phyloP scores from a whole-genome alignment of 2,329 filamentous ascomycete species.

The Xylariaceae sp. region DNA sequence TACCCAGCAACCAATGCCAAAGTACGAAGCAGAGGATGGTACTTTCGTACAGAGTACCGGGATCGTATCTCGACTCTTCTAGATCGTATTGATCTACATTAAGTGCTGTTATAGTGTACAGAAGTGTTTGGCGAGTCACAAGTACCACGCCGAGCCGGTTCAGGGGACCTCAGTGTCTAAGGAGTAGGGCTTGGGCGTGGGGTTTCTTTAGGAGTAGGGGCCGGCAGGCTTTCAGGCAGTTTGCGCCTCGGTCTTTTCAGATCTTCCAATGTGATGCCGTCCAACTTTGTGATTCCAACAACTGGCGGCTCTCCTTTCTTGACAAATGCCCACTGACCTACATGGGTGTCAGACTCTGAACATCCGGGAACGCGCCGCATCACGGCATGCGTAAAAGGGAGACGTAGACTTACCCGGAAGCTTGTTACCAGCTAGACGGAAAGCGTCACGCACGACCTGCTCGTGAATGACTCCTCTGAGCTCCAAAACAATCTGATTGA shows the following conservation, averaged over 20 bases:
- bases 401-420: constrained; percentile 64
- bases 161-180: constrained; percentile 22
- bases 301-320: constrained; percentile 85
- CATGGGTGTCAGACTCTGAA: constrained; percentile 14
- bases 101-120: constrained; percentile 14
- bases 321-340: constrained; percentile 85
- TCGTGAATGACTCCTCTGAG: constrained; percentile 89
- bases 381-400: too few relatives aligned
- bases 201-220: constrained; percentile 15
- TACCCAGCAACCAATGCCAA: background rate
- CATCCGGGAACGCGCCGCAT: background rate
- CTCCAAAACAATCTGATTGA: constrained; percentile 90
- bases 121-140: constrained; percentile 6
- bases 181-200: constrained; percentile 20
- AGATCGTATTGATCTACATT: constrained; percentile 6
- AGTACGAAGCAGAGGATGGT: background rate
- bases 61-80: background rate
- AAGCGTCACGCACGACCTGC: constrained; percentile 87
- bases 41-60: background rate
- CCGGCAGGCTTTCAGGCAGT: constrained; percentile 41
- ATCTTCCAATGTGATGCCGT: constrained; percentile 75
- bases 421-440: constrained; percentile 90
- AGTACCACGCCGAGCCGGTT: background rate
- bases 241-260: constrained; percentile 74
- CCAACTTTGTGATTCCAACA: constrained; percentile 87